A percentile compares a stretch with the other conserved stretches of the same genome.
These are phyloP conservation scores for Ascochyta pisi DNA, from an alignment of 2,329 filamentous ascomycete genomes.

Conservation along the genomic window DNA sequence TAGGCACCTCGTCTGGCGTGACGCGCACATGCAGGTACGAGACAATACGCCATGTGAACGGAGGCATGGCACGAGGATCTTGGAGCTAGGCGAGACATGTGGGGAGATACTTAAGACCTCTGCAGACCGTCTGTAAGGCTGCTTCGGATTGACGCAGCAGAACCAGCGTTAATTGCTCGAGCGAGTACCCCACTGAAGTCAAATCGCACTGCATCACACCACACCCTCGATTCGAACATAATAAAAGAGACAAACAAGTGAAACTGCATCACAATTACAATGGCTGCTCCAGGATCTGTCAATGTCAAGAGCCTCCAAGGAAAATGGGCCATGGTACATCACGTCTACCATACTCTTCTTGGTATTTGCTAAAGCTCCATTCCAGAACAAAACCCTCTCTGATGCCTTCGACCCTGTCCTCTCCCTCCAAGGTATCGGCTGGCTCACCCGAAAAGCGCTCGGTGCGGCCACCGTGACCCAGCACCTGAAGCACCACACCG, in stretches of 20 bases:
- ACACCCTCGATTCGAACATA: not conserved
- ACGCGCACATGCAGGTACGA: constrained; percentile 23
- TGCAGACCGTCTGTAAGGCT: not conserved
- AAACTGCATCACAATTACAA: constrained; percentile 22
- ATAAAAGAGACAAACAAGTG: not conserved
- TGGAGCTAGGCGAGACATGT: constrained; percentile 16
- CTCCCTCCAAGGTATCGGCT: constrained; percentile 63
- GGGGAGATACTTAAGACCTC: constrained; percentile 20
- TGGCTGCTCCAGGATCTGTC: constrained; percentile 47
- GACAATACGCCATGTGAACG: constrained; percentile 21
- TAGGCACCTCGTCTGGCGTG: constrained; percentile 22
- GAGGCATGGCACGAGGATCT: constrained; percentile 20
- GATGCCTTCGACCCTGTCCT: constrained; percentile 73
- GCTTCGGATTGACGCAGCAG: not conserved
- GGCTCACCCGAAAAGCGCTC: constrained; percentile 75
- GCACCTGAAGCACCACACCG: constrained; percentile 54
- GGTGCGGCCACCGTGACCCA: constrained; percentile 72
- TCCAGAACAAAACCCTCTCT: constrained; percentile 77
- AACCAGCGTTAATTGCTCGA: not conserved
- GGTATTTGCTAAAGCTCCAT: constrained; percentile 2
- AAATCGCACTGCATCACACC: constrained; percentile 1
- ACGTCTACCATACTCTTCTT: not conserved
- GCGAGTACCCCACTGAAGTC: constrained; percentile 7
- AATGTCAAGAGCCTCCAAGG: constrained; percentile 48
- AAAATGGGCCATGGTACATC: constrained; percentile 48